Percentiles rank a stretch among this genome's conserved stretches.
Conservation (phyloP, 2,329 filamentous ascomycete genomes). For the Phialocephala sp. region DNA sequence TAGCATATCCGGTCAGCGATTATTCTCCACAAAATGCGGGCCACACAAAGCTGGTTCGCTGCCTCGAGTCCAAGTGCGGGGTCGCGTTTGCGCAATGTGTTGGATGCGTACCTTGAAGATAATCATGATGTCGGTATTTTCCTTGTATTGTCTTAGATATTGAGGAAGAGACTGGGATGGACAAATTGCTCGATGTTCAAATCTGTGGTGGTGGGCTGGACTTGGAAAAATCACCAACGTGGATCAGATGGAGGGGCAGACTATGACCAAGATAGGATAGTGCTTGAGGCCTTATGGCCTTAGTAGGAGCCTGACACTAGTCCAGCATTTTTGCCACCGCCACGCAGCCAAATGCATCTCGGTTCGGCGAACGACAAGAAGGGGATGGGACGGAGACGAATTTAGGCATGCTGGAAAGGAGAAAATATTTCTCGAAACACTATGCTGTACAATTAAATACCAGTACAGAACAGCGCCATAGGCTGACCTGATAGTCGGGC, state of each 20-base stretch:
- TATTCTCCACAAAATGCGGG: neutral
- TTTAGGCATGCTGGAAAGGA: neutral
- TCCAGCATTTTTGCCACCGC: slow-evolving; percentile 12
- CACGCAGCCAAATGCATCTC: neutral
- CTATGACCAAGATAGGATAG: neutral
- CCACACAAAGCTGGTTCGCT: slow-evolving; percentile 8
- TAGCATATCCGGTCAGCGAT: slow-evolving; percentile 9
- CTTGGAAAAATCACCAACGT: slow-evolving; percentile 30
- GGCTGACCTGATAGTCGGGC: neutral
- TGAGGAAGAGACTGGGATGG: slow-evolving; percentile 21
- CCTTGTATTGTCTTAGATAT: slow-evolving; percentile 7
- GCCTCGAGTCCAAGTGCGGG: slow-evolving; percentile 12
- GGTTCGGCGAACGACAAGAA: neutral
- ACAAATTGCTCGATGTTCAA: slow-evolving; percentile 11
- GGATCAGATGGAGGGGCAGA: slow-evolving; percentile 31
- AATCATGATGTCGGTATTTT: slow-evolving; percentile 66
- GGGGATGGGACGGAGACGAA: neutral
- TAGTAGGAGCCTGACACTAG: neutral
- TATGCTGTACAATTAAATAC: neutral
- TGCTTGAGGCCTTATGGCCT: slow-evolving; percentile 16
- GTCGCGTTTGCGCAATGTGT: neutral
- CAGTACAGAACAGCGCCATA: neutral
- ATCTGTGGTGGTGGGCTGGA: slow-evolving; percentile 29
- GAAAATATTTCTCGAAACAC: neutral
- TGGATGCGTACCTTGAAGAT: slow-evolving; percentile 66